Evolutionary conservation across 2,329 filamentous ascomycete genomes (phyloP).

Genomic region (Neonectria neomacrospora): DNA sequence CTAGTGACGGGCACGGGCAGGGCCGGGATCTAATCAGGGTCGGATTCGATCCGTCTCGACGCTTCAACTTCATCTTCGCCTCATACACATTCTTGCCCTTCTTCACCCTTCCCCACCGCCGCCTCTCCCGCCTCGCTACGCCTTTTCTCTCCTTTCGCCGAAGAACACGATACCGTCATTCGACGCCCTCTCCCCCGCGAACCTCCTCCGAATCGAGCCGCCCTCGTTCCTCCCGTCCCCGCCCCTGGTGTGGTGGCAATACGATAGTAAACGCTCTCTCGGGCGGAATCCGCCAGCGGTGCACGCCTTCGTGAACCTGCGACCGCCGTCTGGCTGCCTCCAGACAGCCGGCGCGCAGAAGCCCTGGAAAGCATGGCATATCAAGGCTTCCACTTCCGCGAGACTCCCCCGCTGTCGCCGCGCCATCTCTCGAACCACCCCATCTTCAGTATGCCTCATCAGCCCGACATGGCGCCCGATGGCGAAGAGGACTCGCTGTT

Average conservation of each 20-base stretch:
- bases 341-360: constrained; percentile 20
- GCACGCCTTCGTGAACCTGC: constrained; percentile 17
- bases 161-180: not conserved
- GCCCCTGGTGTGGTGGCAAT: constrained; percentile 4
- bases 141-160: too few relatives aligned
- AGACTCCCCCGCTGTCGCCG: not conserved
- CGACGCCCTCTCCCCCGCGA: not conserved
- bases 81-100: not conserved
- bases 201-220: not conserved
- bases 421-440: not conserved
- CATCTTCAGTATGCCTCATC: constrained; percentile 3
- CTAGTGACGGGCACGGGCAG: not conserved
- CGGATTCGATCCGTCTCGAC: not conserved
- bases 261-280: constrained; percentile 11
- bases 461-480: constrained; percentile 31
- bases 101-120: not conserved
- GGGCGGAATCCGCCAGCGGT: constrained; percentile 26
- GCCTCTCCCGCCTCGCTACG: not conserved
- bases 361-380: constrained; percentile 14
- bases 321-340: constrained; percentile 12
- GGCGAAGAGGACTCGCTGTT: constrained; percentile 34
- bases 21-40: not conserved
- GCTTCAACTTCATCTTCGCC: not conserved
- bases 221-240: not conserved
- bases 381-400: not conserved